Conservation (phyloP, 106 monocot genomes). For the Phalaenopsis equestris region DNA sequence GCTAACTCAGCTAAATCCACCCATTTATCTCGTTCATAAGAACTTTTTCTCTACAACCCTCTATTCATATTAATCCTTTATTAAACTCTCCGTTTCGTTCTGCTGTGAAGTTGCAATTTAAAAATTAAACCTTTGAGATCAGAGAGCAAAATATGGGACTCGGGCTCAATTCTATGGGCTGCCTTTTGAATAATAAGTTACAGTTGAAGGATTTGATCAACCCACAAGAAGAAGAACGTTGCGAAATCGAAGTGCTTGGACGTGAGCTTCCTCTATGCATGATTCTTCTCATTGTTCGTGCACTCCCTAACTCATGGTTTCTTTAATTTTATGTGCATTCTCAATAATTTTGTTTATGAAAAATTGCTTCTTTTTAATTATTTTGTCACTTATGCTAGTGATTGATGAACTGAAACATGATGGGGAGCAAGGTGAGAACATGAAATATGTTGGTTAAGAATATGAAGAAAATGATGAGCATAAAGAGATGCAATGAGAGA, state of each 20-base stretch:
- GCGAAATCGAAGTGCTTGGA: constrained; percentile 15
- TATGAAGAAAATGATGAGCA: constrained; percentile 27
- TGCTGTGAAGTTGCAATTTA: too few relatives aligned
- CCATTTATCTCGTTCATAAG: too few relatives aligned
- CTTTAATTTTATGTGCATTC: too few relatives aligned
- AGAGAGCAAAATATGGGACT: too few relatives aligned
- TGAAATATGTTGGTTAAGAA: constrained; percentile 22
- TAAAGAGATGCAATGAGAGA: constrained; percentile 26
- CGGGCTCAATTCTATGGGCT: not conserved
- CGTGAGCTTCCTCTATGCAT: constrained; percentile 24
- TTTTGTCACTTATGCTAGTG: constrained; percentile 33
- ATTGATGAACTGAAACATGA: constrained; percentile 50
- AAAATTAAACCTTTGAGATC: too few relatives aligned
- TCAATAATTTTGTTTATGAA: not conserved
- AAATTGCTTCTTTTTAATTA: not conserved
- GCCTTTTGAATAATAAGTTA: constrained; percentile 9
- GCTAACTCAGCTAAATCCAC: too few relatives aligned
- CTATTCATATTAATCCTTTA: too few relatives aligned
- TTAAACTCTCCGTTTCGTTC: too few relatives aligned
- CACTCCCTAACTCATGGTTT: too few relatives aligned
- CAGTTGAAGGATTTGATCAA: constrained; percentile 1
- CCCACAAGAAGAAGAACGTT: constrained; percentile 6
- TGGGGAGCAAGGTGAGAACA: constrained; percentile 23
- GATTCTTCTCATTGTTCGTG: constrained; percentile 9
- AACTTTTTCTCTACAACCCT: too few relatives aligned